Base-by-base conservation (phyloP, 768 basidiomycete genomes). In the Tylopilus intermedius region DNA sequence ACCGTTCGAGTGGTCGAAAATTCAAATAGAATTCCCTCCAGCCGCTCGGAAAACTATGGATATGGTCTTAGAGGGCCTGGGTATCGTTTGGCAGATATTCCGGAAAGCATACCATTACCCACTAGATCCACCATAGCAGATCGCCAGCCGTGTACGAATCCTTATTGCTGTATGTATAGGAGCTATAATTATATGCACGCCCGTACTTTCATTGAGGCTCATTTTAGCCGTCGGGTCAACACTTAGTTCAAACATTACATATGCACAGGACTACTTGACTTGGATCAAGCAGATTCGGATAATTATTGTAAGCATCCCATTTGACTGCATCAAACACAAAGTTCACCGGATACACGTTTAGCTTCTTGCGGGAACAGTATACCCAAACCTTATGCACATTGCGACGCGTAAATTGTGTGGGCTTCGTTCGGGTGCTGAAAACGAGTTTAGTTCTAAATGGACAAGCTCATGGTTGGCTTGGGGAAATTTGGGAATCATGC, bases 51-150 rank as follows among this genome's bases (percentile, higher is more conserved):
- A 53, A 45, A 54, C 59, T 6, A 58, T 59, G 27, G 63, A 72
- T n/a, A 60, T 4, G 26, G 57, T 71, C 42, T 22, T 72, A 8
- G 62, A 35, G 26, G 62, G 69, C 21, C 40, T 70, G 46, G 58
- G 56, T 39, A 14, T 60, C 4, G 62, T 72, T 41, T 70, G 68
- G 68, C 54, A 70, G 41, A 46, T 64, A 32, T 58, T 65, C 30
- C 61, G 67, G 53, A 70, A 58, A 56, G 65, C 44, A 29, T 70
- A 70, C 35, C 68, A 70, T 55, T 70, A 70, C 51, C 68, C 68
- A 33, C 59, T 70, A 13, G 70, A 70, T 53, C 68, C 68, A 22
- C 70, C 68, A 14, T 62, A 59, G 65, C n/a, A 8, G 33, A 33
- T 45, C 14, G 14, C 24, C 2, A 48, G 24, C 21, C 15, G 37